Evolutionary conservation across 2,329 filamentous ascomycete species (phyloP).

Genomic region (Phaeosphaeriaceae sp.): DNA sequence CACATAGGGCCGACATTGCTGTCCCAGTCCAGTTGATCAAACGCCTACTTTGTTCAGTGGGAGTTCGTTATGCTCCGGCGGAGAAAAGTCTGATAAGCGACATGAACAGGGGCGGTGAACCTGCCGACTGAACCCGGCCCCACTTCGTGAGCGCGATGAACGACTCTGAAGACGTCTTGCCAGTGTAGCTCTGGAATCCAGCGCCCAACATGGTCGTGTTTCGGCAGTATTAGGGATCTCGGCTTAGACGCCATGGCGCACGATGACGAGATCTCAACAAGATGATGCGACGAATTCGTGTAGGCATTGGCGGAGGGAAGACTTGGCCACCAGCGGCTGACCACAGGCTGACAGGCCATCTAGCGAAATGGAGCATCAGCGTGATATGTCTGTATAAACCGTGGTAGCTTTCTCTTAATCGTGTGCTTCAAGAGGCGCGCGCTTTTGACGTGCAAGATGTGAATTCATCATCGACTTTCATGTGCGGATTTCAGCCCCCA

Average conservation of each 20-base stretch:
- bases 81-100: conserved; percentile 2
- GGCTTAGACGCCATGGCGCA: conserved; percentile 7
- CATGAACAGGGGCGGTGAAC: not conserved
- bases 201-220: not conserved
- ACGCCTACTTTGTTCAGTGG: not conserved
- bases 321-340: not conserved
- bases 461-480: not conserved
- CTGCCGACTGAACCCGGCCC: not conserved
- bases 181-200: not conserved
- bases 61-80: not conserved
- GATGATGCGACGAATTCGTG: not conserved
- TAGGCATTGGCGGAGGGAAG: not conserved
- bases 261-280: conserved; percentile 8
- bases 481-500: conserved; percentile 20
- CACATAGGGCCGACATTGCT: not conserved
- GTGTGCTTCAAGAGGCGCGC: not conserved
- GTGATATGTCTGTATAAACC: not conserved
- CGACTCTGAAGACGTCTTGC: not conserved
- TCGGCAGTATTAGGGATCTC: not conserved
- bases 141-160: not conserved
- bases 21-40: not conserved
- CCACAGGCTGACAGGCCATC: not conserved
- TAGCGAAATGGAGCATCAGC: not conserved
- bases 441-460: not conserved
- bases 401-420: not conserved